phyloP scores from a whole-genome alignment of 495 filamentous ascomycete species.

The Xylaria sp. region DNA sequence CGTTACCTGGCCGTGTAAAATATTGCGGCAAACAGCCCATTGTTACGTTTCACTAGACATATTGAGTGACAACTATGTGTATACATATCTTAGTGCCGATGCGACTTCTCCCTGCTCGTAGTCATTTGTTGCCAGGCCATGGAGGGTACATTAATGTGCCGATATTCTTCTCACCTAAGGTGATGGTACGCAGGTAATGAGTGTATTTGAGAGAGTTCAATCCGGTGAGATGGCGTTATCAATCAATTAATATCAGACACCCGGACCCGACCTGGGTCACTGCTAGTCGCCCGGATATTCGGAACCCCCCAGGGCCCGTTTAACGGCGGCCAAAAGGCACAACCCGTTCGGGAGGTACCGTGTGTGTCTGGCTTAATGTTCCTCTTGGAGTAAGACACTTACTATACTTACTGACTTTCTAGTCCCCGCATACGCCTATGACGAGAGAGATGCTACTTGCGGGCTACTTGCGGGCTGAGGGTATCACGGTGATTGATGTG shows the following conservation, averaged over 20 bases:
- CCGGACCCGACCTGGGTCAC: background rate
- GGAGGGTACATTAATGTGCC: background rate
- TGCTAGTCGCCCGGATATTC: background rate
- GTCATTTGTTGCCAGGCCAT: background rate
- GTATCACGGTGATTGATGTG: background rate
- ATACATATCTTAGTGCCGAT: background rate
- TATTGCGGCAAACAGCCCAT: background rate
- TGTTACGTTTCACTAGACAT: background rate
- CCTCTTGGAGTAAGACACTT: slow-evolving; percentile 1
- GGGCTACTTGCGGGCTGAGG: background rate
- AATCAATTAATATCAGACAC: slow-evolving; percentile 1
- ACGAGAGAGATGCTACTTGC: background rate
- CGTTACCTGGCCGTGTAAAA: background rate
- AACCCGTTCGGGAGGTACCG: slow-evolving; percentile 4
- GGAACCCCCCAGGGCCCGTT: background rate
- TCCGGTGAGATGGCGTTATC: background rate
- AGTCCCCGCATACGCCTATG: background rate
- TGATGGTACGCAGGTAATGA: background rate
- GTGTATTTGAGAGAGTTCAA: background rate
- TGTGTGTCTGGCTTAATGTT: slow-evolving; percentile 6
- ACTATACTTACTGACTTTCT: background rate
- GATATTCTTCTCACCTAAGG: background rate
- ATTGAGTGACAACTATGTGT: background rate
- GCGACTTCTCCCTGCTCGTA: background rate
- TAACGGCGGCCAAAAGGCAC: background rate